Conservation (phyloP, 2,329 filamentous ascomycete genomes). For the Dichotomopilus funicola region DNA sequence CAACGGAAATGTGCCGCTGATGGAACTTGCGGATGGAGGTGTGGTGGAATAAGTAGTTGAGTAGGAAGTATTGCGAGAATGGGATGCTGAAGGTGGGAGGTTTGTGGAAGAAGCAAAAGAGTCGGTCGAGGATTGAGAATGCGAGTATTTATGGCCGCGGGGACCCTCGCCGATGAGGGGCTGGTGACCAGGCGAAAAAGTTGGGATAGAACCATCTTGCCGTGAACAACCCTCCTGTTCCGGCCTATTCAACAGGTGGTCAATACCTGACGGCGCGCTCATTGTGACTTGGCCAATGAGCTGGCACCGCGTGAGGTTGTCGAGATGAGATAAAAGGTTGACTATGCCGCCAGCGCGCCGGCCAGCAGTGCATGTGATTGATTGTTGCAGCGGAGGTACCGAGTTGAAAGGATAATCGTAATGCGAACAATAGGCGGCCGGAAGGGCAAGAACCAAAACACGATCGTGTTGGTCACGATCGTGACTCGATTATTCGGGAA, state of each 20-base stretch:
- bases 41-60: slow-evolving; percentile 2
- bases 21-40: not conserved
- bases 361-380: not conserved
- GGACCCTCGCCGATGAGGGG: not conserved
- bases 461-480: too few species aligned
- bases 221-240: slow-evolving; percentile 7
- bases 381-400: not conserved
- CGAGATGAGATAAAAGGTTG: not conserved
- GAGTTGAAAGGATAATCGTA: too few species aligned
- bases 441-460: too few species aligned
- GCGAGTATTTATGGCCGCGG: slow-evolving; percentile 38
- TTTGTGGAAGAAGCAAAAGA: slow-evolving; percentile 38
- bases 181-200: slow-evolving; percentile 24
- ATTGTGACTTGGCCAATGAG: not conserved
- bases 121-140: slow-evolving; percentile 47
- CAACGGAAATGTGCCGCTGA: not conserved
- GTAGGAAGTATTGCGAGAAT: slow-evolving; percentile 35
- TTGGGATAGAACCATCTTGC: slow-evolving; percentile 17
- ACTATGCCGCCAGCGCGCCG: not conserved
- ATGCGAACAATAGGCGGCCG: too few species aligned
- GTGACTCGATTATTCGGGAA: too few species aligned
- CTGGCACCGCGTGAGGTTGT: not conserved
- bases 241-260: slow-evolving; percentile 13
- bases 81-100: slow-evolving; percentile 36
- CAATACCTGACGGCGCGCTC: not conserved